These are phyloP conservation scores for Wolfiporia cocos DNA, from an alignment of 1,284 basidiomycete genomes.

Conservation along the genomic window DNA sequence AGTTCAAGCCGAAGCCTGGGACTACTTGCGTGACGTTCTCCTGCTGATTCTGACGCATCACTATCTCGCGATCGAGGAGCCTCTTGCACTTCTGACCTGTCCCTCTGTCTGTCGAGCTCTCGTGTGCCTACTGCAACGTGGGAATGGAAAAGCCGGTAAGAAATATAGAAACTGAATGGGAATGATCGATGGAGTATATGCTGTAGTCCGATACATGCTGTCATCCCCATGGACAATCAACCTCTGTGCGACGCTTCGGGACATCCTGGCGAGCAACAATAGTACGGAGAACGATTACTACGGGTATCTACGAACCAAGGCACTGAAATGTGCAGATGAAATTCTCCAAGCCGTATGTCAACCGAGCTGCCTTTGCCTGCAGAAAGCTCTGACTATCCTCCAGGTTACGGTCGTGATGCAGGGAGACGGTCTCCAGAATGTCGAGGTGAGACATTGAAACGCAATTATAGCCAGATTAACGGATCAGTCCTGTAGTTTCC, in stretches of 20 bases:
- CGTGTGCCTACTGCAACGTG: constrained; percentile 27
- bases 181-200: not conserved
- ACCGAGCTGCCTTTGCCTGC: no score
- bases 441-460: no score
- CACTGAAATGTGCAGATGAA: constrained; percentile 12
- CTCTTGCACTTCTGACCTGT: constrained; percentile 41
- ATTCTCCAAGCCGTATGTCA: not conserved
- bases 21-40: constrained; percentile 44
- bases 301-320: not conserved
- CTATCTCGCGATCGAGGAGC: constrained; percentile 37
- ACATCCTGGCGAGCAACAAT: not conserved
- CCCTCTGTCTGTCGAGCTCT: constrained; percentile 46
- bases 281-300: not conserved
- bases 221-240: constrained; percentile 46
- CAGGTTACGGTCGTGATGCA: no score
- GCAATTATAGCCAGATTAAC: no score
- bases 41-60: constrained; percentile 39
- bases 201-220: constrained; percentile 27
- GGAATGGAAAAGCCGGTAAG: constrained; percentile 30
- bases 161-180: not conserved
- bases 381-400: no score
- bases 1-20: constrained; percentile 44
- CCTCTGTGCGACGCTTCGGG: constrained; percentile 27
- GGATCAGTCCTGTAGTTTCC: no score
- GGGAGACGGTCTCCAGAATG: no score